Base-by-base conservation (phyloP, 345 rosid species). In the Melastoma malabathricum region DNA sequence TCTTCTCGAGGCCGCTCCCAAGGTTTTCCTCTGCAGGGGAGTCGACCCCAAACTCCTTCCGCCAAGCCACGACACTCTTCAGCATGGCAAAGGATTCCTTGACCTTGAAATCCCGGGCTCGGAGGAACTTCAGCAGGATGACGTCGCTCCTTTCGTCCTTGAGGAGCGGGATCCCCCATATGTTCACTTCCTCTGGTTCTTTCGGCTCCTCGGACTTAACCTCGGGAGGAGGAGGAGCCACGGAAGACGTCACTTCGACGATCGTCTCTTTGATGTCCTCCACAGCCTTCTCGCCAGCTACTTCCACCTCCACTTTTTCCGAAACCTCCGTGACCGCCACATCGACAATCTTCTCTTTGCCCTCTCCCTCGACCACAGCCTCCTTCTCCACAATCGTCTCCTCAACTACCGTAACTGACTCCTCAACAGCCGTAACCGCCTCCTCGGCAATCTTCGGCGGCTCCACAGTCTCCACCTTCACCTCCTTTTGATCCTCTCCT, bases 211-310 rank as follows among this genome's bases (percentile, higher is more conserved):
- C 71, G 5, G 71, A 18, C 0, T 58, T 39, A 1, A 45, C 60
- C 2, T 44, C 65, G 39, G 70, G 47, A 15, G 76, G 29, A 1
- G 76, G 54, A 58, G 65, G 0, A 66, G 60, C 20, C 72, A 77
- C 43, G 1, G 74, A 52, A 57, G 65, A 0, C 66, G 62, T 25
- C 72, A 77, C 80, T 3, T 85, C 61, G 5, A 85, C 82, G 5
- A 89, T 76, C 0, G 95, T 75, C 66, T 89, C 97, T 59, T 85
- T 83, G 29, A 89, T 83, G 19, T 86, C 95, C 67, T 89, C 97
- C 1, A 85, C 95, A 0, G 84, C 81, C 65, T 81, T 85, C 64
- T 92, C 70, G 43, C 89, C 93, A 1, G 72, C 94, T 6, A 68
- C 71, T 8, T 15, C 47, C 7, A 61, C 50, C 0, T 74, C 22